Conservation (phyloP, 306 rosid species). For the Cicer chorassanicum region DNA sequence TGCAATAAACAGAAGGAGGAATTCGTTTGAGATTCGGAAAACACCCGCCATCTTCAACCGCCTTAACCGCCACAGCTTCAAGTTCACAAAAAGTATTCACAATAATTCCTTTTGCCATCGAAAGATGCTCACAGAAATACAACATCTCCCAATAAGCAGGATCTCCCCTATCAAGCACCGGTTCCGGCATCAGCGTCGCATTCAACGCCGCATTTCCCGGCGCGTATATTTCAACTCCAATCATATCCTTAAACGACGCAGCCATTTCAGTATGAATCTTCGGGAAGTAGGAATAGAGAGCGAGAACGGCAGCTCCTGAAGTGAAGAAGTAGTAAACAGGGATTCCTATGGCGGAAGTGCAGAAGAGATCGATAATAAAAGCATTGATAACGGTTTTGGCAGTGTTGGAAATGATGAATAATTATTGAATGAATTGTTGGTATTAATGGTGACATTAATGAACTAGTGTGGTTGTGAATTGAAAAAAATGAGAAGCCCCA, state of each 20-base stretch:
- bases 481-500: too few relatives aligned
- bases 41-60: slow-evolving; percentile 19
- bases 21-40: neutral
- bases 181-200: slow-evolving; percentile 34
- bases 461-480: too few relatives aligned
- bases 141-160: slow-evolving; percentile 41
- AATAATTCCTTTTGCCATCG: slow-evolving; percentile 18
- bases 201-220: slow-evolving; percentile 37
- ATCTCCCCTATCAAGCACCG: slow-evolving; percentile 36
- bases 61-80: slow-evolving; percentile 36
- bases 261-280: neutral
- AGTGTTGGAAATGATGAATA: too few relatives aligned
- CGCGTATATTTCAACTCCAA: slow-evolving; percentile 4
- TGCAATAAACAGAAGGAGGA: slow-evolving; percentile 25
- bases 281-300: slow-evolving; percentile 28
- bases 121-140: slow-evolving; percentile 7
- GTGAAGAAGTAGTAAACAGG: slow-evolving; percentile 45
- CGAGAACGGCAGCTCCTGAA: slow-evolving; percentile 41
- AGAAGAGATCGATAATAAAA: slow-evolving; percentile 39
- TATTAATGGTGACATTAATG: too few relatives aligned
- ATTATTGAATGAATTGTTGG: too few relatives aligned
- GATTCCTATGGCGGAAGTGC: slow-evolving; percentile 26
- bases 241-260: slow-evolving; percentile 33
- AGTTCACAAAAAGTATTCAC: slow-evolving; percentile 42
- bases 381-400: neutral